Evolutionary conservation across 2,329 filamentous ascomycete species (phyloP), one percentile per base, ranked within the genome.

Genomic region (Sporothrix brasiliensis): DNA sequence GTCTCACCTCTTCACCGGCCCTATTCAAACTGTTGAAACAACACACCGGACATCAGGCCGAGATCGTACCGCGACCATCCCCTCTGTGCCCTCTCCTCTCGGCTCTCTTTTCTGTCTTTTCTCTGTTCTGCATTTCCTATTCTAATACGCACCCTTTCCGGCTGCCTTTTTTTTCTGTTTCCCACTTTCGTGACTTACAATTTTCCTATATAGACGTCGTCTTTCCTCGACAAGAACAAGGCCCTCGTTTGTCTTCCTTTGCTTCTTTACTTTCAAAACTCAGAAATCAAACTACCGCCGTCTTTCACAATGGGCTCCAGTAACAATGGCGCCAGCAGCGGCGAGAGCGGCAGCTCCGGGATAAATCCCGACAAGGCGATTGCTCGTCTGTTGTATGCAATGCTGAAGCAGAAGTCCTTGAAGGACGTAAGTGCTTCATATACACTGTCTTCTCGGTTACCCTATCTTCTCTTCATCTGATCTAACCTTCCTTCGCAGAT

Each of bases 381-480:
- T 81, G 83, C 84, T 72, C 81, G 86, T 69, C 86, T 88, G 70
- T 82, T 88, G 71, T 87, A 87, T 74, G 86, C 86, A 50, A 88
- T 88, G 71, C 75, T 88, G 71, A 83, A 83, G 77, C 86, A 88
- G 79, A 88, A 87, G 78, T 85, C 82, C 71, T 82, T 88, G 68
- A 88, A 87, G 75, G 85, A 88, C 79, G 86, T 88, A 78, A 82
- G 86, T 68, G 2, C 5, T 19, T 9, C 39, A 47, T 27, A 2
- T 2, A 7, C 7, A 27, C 30, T 10, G 19, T 30, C 50, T 16
- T n/a, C 24, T 53, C n/a, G 14, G 19, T 34, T 2, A 49, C 4
- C 27, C 16, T 9, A 13, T 39, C 44, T 21, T 53, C 41, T 10
- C 4, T 41, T 10, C n/a, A 5, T 47, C 10, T 24, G 9, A n/a